Conservation (phyloP, 306 rosid genomes). For the Cicer judaicum region DNA sequence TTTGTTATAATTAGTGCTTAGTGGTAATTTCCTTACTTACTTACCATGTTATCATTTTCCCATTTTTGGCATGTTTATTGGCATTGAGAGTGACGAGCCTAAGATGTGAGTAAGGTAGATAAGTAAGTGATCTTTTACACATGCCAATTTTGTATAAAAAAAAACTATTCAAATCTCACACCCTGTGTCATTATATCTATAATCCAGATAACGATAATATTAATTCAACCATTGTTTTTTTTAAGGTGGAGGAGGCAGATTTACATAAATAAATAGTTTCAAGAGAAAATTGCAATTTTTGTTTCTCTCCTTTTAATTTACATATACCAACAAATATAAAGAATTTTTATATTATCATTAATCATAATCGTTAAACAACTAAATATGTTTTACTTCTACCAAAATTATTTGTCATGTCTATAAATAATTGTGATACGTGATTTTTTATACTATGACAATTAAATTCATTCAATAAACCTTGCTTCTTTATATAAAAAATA, state of each 20-base stretch:
- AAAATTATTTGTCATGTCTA: too few relatives aligned
- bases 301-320: too few relatives aligned
- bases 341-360: too few relatives aligned
- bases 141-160: neutral
- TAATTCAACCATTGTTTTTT: neutral
- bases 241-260: neutral
- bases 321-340: too few relatives aligned
- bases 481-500: neutral
- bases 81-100: neutral
- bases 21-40: conserved; percentile 15
- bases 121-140: neutral
- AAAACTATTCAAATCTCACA: neutral
- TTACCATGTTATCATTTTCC: neutral
- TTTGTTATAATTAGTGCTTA: conserved; percentile 37
- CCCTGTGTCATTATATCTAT: too few relatives aligned
- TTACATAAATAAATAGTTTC: neutral
- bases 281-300: conserved; percentile 1
- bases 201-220: neutral
- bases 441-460: too few relatives aligned
- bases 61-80: conserved; percentile 14
- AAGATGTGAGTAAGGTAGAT: neutral
- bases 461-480: neutral
- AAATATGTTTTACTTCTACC: too few relatives aligned
- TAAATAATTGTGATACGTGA: too few relatives aligned
- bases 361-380: too few relatives aligned